phyloP scores from a whole-genome alignment of 179 eudicot species.

The Silene coronaria region DNA sequence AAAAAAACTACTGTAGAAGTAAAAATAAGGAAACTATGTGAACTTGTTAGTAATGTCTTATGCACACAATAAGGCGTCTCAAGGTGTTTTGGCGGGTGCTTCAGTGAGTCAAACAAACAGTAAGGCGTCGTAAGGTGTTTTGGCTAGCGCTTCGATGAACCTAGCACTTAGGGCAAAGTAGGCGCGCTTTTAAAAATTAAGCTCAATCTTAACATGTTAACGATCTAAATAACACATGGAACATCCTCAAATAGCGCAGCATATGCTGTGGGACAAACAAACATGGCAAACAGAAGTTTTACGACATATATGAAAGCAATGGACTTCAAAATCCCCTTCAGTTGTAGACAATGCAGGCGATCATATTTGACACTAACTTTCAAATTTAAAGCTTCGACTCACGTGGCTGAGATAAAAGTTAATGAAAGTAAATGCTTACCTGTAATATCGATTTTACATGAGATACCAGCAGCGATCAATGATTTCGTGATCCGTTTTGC shows the following conservation, averaged over 20 bases:
- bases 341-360: too few relatives aligned
- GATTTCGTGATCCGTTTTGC: conserved; percentile 67
- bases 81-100: too few relatives aligned
- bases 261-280: neutral
- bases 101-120: too few relatives aligned
- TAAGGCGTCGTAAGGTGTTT: too few relatives aligned
- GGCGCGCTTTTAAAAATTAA: neutral
- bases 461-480: conserved; percentile 62
- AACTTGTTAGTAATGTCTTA: too few relatives aligned
- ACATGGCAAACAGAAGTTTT: neutral
- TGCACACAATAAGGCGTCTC: too few relatives aligned
- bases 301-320: neutral
- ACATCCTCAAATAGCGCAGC: neutral
- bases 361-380: neutral
- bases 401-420: neutral
- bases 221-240: neutral
- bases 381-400: too few relatives aligned
- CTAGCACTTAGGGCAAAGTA: too few relatives aligned
- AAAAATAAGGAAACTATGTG: too few relatives aligned
- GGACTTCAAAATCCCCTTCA: too few relatives aligned
- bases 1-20: too few relatives aligned
- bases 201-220: neutral
- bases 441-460: conserved; percentile 75
- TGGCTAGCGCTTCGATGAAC: neutral
- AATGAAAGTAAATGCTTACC: conserved; percentile 31